Evolutionary conservation across 257 asterid species (phyloP), one percentile per base, ranked within the genome.

Genomic region (Solanum virginianum): DNA sequence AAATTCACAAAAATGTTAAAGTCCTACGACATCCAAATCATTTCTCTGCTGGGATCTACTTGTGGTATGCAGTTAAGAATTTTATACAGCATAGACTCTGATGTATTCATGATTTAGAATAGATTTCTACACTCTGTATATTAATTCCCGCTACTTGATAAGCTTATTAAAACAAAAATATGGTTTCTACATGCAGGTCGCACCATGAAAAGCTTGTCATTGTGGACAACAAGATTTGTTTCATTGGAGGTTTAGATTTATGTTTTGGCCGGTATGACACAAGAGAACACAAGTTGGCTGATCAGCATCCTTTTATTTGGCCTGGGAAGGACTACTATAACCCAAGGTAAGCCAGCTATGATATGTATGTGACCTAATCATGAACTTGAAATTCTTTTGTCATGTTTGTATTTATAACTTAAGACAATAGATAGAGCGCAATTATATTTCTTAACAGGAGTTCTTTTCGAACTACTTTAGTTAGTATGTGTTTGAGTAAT

Each of bases 271-370:
- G 99, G 47, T 93, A 92, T 84, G 99, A 96, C 87, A 92, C 98
- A 51, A 87, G 81, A 84, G 97, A 96, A 82, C 99, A 96, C 88
- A 90, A 83, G 89, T 85, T 96, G 45, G 92, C 94, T 84, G 99
- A 96, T 85, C 85, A 15, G 85, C 96, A 98, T 85, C 91, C 97
- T 87, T 77, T 62, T 47, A 17, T 88, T 81, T 96, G 98, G 97
- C 98, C 98, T 39, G 99, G 99, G 87, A 96, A 94, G 90, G 99
- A 96, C 93, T 96, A 96, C 89, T 96, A 96, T 83, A 96, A 96
- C 85, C 99, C 99, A 84, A 92, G 99, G 99, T 94, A 85, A 83
- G 57, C 36, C 51, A 53, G 32, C 39, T 74, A 51, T 53, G 32
- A 47, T 53, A 71, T 68, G 49, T 77, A 26, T 69, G 14, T 36